Evolutionary conservation across 345 rosid genomes (phyloP).

Genomic region (Rubroshorea leprosula): DNA sequence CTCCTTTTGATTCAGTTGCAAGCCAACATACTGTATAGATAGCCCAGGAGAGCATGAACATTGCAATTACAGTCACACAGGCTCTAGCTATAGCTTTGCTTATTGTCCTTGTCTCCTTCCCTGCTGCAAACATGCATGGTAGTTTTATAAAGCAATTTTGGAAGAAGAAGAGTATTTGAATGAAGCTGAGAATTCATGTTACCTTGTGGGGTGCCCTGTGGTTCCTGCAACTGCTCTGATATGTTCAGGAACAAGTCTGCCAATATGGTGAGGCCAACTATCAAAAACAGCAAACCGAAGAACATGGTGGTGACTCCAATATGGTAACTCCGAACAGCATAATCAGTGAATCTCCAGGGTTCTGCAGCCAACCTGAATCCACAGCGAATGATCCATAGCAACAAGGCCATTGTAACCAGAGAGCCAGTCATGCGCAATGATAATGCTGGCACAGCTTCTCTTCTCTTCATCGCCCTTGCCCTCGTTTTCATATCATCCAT

Average conservation of each 20-base stretch:
- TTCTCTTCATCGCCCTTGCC: constrained; percentile 3
- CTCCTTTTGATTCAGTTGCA: constrained; percentile 26
- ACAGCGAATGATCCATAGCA: constrained; percentile 24
- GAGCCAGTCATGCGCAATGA: constrained; percentile 11
- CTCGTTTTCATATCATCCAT: constrained; percentile 19
- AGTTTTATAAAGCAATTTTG: constrained; percentile 1
- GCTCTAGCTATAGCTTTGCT: constrained; percentile 9
- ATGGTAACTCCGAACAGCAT: constrained; percentile 22
- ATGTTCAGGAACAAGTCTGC: constrained; percentile 29
- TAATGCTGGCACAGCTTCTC: constrained; percentile 1
- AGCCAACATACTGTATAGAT: constrained; percentile 26
- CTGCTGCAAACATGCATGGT: constrained; percentile 13
- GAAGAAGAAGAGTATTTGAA: neutral
- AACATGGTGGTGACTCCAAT: constrained; percentile 25
- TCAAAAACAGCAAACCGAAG: constrained; percentile 20
- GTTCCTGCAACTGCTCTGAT: constrained; percentile 25
- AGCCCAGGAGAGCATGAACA: constrained; percentile 18
- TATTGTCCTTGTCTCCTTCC: constrained; percentile 10
- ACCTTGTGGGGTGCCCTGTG: constrained; percentile 19
- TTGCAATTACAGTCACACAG: constrained; percentile 9
- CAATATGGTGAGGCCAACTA: constrained; percentile 27
- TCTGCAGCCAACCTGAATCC: constrained; percentile 25
- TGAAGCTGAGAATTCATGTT: neutral
- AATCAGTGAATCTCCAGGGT: constrained; percentile 16
- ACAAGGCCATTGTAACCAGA: constrained; percentile 15